Conservation (phyloP, 345 rosid genomes). For the Eucalyptus urophylla region DNA sequence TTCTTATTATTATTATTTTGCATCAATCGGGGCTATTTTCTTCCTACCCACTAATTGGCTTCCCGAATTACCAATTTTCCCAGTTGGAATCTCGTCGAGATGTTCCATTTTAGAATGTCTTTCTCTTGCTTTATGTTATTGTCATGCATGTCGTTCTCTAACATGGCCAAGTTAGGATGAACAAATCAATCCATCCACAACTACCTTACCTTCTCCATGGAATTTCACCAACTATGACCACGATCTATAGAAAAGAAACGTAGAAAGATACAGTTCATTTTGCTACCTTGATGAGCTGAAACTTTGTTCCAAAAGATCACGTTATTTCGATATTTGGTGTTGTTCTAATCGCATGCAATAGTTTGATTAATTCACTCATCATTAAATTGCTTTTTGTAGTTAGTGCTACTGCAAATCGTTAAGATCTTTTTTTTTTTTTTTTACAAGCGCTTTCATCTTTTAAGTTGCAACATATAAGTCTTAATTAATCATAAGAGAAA, state of each 20-base stretch:
- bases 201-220: conserved; percentile 1
- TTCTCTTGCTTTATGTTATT: neutral
- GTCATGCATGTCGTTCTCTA: neutral
- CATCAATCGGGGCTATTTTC: neutral
- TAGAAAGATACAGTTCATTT: neutral
- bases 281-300: neutral
- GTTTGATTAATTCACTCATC: neutral
- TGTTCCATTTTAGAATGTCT: neutral
- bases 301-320: neutral
- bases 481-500: neutral
- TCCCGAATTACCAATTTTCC: neutral
- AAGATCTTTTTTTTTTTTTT: neutral
- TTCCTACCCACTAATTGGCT: neutral
- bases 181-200: neutral
- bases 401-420: neutral
- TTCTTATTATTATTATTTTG: rapidly evolving
- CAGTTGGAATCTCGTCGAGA: neutral
- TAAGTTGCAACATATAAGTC: neutral
- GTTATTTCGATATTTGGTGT: neutral
- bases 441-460: neutral
- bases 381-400: neutral
- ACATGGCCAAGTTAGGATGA: neutral
- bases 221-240: neutral
- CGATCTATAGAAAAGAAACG: neutral
- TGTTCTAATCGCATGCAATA: neutral